A percentile compares a stretch with the other conserved stretches of the same genome.
Conservation (phyloP, 164 flowering plant species). For the Nymphaea thermarum region DNA sequence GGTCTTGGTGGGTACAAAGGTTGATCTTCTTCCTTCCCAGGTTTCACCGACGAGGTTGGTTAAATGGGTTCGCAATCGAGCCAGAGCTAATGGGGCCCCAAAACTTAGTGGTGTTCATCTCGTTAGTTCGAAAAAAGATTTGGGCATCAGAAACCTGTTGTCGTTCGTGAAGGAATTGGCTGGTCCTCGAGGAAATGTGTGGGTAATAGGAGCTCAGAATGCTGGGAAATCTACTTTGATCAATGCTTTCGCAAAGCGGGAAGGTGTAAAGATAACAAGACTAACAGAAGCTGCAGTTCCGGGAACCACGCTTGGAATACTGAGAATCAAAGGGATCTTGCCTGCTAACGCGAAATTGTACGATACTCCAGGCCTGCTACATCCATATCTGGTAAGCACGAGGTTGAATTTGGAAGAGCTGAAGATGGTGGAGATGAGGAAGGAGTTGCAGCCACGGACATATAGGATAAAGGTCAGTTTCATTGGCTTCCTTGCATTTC, state of each 20-base stretch:
- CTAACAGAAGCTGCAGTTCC: slow-evolving; percentile 96
- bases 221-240: slow-evolving; percentile 93
- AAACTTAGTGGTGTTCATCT: slow-evolving; percentile 75
- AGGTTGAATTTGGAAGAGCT: slow-evolving; percentile 83
- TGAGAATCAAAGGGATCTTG: slow-evolving; percentile 80
- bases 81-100: slow-evolving; percentile 78
- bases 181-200: slow-evolving; percentile 93
- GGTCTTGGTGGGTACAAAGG: slow-evolving; percentile 88
- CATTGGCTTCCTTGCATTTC: background rate
- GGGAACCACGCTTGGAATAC: slow-evolving; percentile 92
- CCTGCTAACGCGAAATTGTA: slow-evolving; percentile 91
- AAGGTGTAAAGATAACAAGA: slow-evolving; percentile 53
- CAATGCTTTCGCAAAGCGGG: slow-evolving; percentile 72
- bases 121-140: slow-evolving; percentile 82
- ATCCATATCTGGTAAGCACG: slow-evolving; percentile 78
- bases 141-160: slow-evolving; percentile 79
- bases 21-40: slow-evolving; percentile 86
- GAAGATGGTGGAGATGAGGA: slow-evolving; percentile 86
- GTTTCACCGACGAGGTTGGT: slow-evolving; percentile 83
- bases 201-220: slow-evolving; percentile 97
- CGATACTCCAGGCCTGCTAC: slow-evolving; percentile 95
- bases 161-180: slow-evolving; percentile 70
- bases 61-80: slow-evolving; percentile 87
- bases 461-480: slow-evolving; percentile 77
- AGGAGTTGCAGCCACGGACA: slow-evolving; percentile 76